Evolutionary conservation across 495 filamentous ascomycete genomes (phyloP), one percentile per base, ranked within the genome.

Genomic region (Parathielavia appendiculata): DNA sequence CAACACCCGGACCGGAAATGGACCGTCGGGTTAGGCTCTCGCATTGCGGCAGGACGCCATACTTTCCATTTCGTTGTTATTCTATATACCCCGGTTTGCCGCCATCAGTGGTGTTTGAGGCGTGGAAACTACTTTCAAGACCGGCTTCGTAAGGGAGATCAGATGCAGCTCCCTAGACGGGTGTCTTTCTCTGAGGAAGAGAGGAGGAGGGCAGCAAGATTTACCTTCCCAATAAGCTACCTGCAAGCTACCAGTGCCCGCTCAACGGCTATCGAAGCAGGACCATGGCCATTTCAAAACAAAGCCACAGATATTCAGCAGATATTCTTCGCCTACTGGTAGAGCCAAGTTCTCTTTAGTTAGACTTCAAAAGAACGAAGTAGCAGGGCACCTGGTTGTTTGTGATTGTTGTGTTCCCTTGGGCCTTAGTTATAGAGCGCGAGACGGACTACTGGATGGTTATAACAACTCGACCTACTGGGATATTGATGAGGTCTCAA

Each of bases 21-120:
- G 26, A 30, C 26, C 26, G 26, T 30, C 26, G 26, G 26, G 26
- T 6, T 30, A 6, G 8, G 14, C 5, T 23, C 38, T 20, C 26
- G 30, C 16, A 11, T 17, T 16, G 20, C 13, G 34, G 48, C 48
- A 36, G 35, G 10, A 40, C 16, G 34, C 23, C 17, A 30, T 12
- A 34, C 12, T 62, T 62, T 75, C 69, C 62, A 57, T 66, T 75
- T 73, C 60, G 58, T 70, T 72, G 62, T 71, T 69, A 30, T 63
- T 67, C 74, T 73, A 75, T 76, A 76, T 71, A 72, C 73, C 61
- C 66, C 54, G 60, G 59, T 63, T 43, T 53, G 16, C 50, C 52
- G 57, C 17, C 41, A 60, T 57, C 64, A 62, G 65, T 68, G 63
- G 69, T 30, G 26, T 71, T 67, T 64, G 60, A 40, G 52, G 51